Conservation (phyloP, 805 yeast genomes). For the Wickerhamiella alocasiicola region DNA sequence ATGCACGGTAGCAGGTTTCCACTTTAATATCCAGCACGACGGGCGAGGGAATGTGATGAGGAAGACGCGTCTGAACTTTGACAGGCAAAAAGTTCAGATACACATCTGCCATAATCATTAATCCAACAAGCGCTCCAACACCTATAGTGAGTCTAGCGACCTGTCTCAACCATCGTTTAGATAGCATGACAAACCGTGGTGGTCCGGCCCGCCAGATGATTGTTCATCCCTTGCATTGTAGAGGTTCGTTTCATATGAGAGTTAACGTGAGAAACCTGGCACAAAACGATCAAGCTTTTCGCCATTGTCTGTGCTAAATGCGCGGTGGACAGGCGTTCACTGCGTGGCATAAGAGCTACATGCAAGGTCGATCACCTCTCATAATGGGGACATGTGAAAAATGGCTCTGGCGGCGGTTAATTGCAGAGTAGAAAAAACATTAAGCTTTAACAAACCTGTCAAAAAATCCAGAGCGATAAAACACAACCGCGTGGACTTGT, state of each 20-base stretch:
- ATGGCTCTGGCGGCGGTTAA: too few relatives aligned
- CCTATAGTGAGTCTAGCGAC: background rate
- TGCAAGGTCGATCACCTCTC: too few relatives aligned
- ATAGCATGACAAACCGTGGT: constrained; percentile 3
- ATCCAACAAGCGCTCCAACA: background rate
- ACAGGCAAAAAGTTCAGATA: constrained; percentile 30
- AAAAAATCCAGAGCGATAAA: too few relatives aligned
- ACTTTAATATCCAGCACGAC: constrained; percentile 35
- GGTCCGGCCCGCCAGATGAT: background rate
- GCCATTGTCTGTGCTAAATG: background rate
- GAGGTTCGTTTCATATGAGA: background rate
- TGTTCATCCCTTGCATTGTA: background rate
- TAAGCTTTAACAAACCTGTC: too few relatives aligned
- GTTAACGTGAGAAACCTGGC: background rate
- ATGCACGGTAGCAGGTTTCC: constrained; percentile 25
- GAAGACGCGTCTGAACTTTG: constrained; percentile 28
- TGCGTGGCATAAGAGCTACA: too few relatives aligned
- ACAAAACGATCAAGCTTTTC: background rate
- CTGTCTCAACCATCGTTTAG: constrained; percentile 9
- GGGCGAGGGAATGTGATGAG: constrained; percentile 32
- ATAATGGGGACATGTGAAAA: too few relatives aligned
- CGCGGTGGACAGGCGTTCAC: too few relatives aligned
- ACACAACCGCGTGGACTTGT: too few relatives aligned
- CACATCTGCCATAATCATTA: constrained; percentile 24
- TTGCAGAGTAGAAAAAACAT: too few relatives aligned